A percentile compares a stretch with the other conserved stretches of the same genome.
phyloP scores from a whole-genome alignment of 805 yeast species.

The Yamadazyma philogaea region DNA sequence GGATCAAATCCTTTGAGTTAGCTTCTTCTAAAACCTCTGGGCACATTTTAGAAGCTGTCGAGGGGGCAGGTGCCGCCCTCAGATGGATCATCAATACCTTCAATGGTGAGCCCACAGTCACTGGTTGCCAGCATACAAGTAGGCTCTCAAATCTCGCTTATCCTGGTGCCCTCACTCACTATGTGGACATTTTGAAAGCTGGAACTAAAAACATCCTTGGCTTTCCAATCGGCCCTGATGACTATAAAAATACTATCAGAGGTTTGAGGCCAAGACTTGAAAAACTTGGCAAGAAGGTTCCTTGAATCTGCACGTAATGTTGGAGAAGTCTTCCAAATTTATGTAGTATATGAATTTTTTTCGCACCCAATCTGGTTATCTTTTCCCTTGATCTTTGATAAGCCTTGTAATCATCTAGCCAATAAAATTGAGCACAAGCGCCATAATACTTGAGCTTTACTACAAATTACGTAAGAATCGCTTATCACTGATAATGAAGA shows the following conservation, averaged over 20 bases:
- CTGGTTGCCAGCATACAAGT: constrained; percentile 53
- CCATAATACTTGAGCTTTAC: not conserved
- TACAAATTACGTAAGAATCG: too few species aligned
- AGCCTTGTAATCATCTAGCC: not conserved
- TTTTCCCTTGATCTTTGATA: constrained; percentile 1
- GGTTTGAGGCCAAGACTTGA: too few species aligned
- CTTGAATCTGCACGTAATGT: too few species aligned
- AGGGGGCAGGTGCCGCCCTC: constrained; percentile 18
- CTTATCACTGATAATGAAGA: too few species aligned
- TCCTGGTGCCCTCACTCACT: constrained; percentile 42
- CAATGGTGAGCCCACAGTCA: constrained; percentile 41
- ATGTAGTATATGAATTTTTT: too few species aligned
- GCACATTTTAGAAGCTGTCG: constrained; percentile 19
- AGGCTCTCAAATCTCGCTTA: constrained; percentile 45
- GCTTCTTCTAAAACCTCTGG: constrained; percentile 22
- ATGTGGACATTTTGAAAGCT: constrained; percentile 23
- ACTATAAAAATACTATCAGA: too few species aligned
- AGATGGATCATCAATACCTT: constrained; percentile 18
- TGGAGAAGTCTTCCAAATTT: too few species aligned
- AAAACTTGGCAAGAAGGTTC: too few species aligned
- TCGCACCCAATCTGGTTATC: constrained; percentile 3
- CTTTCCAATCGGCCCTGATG: constrained; percentile 21
- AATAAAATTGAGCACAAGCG: not conserved
- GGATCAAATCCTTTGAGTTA: constrained; percentile 25
- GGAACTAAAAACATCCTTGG: constrained; percentile 18